Conservation (phyloP, 129 eudicot genomes). For the Ambrosia artemisiifolia region DNA sequence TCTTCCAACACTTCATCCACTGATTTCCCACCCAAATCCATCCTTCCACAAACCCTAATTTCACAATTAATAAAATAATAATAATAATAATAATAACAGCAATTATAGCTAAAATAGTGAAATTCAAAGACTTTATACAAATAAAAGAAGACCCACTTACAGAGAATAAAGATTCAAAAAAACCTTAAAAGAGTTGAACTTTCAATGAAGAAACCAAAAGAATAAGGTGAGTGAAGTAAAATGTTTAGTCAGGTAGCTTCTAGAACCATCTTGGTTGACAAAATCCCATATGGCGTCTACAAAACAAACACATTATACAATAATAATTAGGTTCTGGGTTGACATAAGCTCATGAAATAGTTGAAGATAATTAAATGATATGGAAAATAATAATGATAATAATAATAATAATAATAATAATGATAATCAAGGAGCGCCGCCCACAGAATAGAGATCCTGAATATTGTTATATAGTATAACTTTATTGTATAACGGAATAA, state of each 20-base stretch:
- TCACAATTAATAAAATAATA: not conserved
- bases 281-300: slow-evolving; percentile 17
- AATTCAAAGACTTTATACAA: not conserved
- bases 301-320: slow-evolving; percentile 22
- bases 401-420: too few relatives aligned
- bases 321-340: not conserved
- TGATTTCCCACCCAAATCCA: slow-evolving; percentile 56
- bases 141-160: slow-evolving; percentile 5
- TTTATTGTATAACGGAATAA: not conserved
- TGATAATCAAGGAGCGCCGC: slow-evolving; percentile 17
- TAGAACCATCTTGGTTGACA: slow-evolving; percentile 31
- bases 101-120: not conserved
- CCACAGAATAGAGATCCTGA: slow-evolving; percentile 30
- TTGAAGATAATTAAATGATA: not conserved
- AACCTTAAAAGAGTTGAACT: not conserved
- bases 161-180: not conserved
- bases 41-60: slow-evolving; percentile 18
- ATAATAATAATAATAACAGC: too few relatives aligned
- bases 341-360: not conserved
- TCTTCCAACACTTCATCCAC: slow-evolving; percentile 67
- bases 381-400: not conserved
- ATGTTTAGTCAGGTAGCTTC: slow-evolving; percentile 22
- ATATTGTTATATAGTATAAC: not conserved
- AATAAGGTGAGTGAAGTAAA: slow-evolving; percentile 16
- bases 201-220: slow-evolving; percentile 8